Base-by-base conservation (phyloP, 495 filamentous ascomycete genomes). In the Saxophila tyrrhenica region DNA sequence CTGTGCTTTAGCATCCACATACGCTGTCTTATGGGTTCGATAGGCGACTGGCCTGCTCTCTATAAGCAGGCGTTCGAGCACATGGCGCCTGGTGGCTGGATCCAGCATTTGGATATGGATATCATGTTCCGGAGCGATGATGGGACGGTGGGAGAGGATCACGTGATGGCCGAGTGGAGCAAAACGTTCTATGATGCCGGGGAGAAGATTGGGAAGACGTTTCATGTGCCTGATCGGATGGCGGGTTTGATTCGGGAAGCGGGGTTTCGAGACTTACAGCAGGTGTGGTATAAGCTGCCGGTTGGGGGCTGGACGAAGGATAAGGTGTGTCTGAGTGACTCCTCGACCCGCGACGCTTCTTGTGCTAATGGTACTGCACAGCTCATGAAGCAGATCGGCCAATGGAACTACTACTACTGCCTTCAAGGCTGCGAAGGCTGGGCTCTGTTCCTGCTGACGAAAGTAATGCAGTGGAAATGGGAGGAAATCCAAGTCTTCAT, bases 31-130 rank as follows among this genome's bases (percentile, higher is more conserved):
- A 38, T 35, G 13, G 48, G 48, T 23, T 13, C 7, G 7, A 23
- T 51, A 17, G 29, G n/a, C 24, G 48, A 51, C 32, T 51, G 48
- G 48, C 25, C 25, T n/a, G 8, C 17, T 35, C 25, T 51, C 5
- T 51, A 38, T 19, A 39, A 11, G 3, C 25, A 39, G 21, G 29
- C 29, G 11, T 51, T 9, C 48, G 25, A 39, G 7, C 23, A 51
- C 48, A 19, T 51, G 17, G 25, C 13, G 3, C 48, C 48, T 3
- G 48, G 48, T 3, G 48, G 48, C 15, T 51, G 29, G 13, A 51
- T 51, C 21, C 19, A 48, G 46, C 46, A 48, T 22, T 8, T 48
- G 84, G 86, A 72, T 69, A 81, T 74, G 48, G 13, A 16, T 25
- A 39, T 51, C 10, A 3, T 8, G 43, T 58, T 46, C 55, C 48